Base-by-base conservation (phyloP, 345 rosid genomes). In the Eucalyptus erythrocorys region DNA sequence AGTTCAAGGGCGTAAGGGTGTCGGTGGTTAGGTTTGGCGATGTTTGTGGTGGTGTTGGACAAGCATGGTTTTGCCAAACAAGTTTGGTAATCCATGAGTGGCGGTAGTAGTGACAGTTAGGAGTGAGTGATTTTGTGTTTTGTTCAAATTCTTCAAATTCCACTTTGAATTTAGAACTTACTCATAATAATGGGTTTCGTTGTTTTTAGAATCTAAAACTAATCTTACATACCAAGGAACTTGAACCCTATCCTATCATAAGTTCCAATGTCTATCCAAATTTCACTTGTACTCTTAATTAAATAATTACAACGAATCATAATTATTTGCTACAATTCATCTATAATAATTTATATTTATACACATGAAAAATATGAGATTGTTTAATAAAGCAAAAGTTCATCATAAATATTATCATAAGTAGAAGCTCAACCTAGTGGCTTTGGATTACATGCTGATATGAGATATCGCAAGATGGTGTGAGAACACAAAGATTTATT, bases 51-150 rank as follows among this genome's bases (percentile, higher is more conserved):
- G 40, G 3, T 32, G 2, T 17, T 0, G 1, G 0, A 66, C 10
- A 8, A 15, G 40, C 3, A 0, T 32, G 22, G 21, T 66, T 1
- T 4, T 66, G 6, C 57, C 7, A 51, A 10, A 0, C 24, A 7
- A 7, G 24, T 19, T 51, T 3, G 26, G 2, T 7, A 19, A 10
- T 51, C 2, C 1, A 4, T 51, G 26, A 51, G 57, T 51, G 24
- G 2, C 19, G 26, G 10, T 19, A 51, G 55, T 0, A 19, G 0
- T 17, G 0, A 0, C 1, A 3, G 24, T 4, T 3, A 0, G 55
- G 24, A 19, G 57, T 3, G 24, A 51, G 4, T 0, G 0, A 1
- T 51, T 19, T 0, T 0, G 0, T 51, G 55, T 51, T 51, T 51
- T 51, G 24, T 51, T 19, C 0, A 51, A 51, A 51, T 51, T 19